Percentiles rank a stretch among this genome's conserved stretches.
Conservation (phyloP, 2,329 filamentous ascomycete genomes). For the Arachnopeziza araneosa region DNA sequence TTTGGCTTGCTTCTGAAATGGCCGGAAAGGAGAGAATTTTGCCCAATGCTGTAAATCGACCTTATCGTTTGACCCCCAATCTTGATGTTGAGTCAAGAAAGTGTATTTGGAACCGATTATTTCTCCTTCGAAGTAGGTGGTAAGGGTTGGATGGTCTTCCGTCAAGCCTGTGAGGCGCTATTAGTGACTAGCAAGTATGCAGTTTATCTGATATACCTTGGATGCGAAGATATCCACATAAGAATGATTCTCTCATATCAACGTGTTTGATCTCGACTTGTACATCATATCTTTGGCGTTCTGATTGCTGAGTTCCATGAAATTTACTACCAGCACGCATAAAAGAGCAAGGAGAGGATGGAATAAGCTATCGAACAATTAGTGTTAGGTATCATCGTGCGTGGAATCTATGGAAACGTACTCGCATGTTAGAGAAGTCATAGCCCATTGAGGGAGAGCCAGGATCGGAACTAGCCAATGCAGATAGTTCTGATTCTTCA, state of each 20-base stretch:
- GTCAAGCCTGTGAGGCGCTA: constrained; percentile 62
- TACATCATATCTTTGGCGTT: constrained; percentile 88
- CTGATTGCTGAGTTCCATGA: constrained; percentile 85
- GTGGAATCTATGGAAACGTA: constrained; percentile 33
- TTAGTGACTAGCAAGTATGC: constrained; percentile 8
- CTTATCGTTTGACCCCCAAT: constrained; percentile 89
- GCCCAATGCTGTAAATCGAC: constrained; percentile 91
- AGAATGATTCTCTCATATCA: constrained; percentile 86
- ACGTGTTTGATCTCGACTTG: constrained; percentile 97
- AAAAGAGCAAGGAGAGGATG: constrained; percentile 78
- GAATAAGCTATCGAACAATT: constrained; percentile 39
- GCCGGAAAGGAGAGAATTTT: constrained; percentile 81
- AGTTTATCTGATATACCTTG: constrained; percentile 56
- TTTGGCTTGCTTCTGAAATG: constrained; percentile 55
- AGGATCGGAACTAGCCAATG: constrained; percentile 26
- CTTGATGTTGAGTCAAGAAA: constrained; percentile 84
- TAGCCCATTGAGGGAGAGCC: constrained; percentile 44
- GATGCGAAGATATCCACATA: constrained; percentile 93
- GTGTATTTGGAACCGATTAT: constrained; percentile 93
- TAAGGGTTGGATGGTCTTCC: constrained; percentile 93
- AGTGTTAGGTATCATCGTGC: background rate
- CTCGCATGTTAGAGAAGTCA: constrained; percentile 50
- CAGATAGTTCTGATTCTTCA: constrained; percentile 31
- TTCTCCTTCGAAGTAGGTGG: constrained; percentile 97
- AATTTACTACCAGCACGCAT: constrained; percentile 85